phyloP scores from a whole-genome alignment of 2,329 filamentous ascomycete species.

The Colletotrichum simmondsii region DNA sequence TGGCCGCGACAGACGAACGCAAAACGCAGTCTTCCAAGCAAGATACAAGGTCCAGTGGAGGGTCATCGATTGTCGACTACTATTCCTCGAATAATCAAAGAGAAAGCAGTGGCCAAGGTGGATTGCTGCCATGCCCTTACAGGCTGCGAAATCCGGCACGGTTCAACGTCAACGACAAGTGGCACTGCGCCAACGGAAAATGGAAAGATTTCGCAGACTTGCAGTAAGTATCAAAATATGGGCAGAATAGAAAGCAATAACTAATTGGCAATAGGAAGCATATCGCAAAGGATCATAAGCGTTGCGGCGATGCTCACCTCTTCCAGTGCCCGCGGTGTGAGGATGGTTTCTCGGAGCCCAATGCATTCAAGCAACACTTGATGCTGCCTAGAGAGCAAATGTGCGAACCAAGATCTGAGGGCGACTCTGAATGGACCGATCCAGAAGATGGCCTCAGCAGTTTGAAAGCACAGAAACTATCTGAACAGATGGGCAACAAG shows the following conservation, averaged over 20 bases:
- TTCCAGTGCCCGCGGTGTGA: constrained; percentile 54
- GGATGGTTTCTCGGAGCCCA: constrained; percentile 48
- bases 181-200: constrained; percentile 54
- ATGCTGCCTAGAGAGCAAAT: constrained; percentile 52
- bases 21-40: not conserved
- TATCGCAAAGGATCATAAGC: constrained; percentile 55
- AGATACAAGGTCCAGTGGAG: not conserved
- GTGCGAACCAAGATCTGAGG: constrained; percentile 42
- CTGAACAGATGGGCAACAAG: not conserved
- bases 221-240: not conserved
- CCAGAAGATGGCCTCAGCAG: constrained; percentile 20
- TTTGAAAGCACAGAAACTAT: not conserved
- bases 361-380: constrained; percentile 51
- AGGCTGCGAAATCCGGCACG: constrained; percentile 55
- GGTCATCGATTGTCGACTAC: not conserved
- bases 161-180: constrained; percentile 57
- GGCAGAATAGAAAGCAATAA: not conserved
- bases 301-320: constrained; percentile 46
- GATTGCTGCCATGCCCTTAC: constrained; percentile 48
- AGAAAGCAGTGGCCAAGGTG: too few relatives aligned
- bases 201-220: constrained; percentile 54
- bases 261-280: constrained; percentile 44
- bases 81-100: too few relatives aligned
- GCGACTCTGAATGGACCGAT: not conserved
- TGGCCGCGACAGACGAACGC: not conserved